These are phyloP conservation scores for Termitomyces sp. DNA, from an alignment of 768 basidiomycete genomes.

Conservation along the genomic window DNA sequence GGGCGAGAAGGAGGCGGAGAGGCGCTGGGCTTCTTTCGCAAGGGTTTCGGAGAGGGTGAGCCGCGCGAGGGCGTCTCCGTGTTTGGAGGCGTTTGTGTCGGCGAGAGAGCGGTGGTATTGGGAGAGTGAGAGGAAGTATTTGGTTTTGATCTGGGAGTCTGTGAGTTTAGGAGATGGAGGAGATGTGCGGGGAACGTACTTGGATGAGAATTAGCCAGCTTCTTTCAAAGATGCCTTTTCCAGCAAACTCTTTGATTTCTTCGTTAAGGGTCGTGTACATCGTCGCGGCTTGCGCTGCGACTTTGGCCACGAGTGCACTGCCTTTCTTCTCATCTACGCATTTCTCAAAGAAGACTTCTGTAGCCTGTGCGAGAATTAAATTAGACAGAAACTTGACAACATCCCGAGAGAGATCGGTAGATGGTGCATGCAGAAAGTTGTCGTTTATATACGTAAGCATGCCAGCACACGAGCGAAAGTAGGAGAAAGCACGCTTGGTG, in stretches of 20 bases:
- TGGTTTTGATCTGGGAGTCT: slow-evolving; percentile 72
- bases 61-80: slow-evolving; percentile 83
- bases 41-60: slow-evolving; percentile 69
- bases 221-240: slow-evolving; percentile 91
- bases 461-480: slow-evolving; percentile 84
- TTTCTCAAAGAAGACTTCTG: slow-evolving; percentile 95
- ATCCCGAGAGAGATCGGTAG: slow-evolving; percentile 89
- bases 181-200: slow-evolving; percentile 31
- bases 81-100: slow-evolving; percentile 69
- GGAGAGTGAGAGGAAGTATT: slow-evolving; percentile 79
- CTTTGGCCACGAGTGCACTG: slow-evolving; percentile 70
- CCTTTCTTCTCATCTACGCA: slow-evolving; percentile 90
- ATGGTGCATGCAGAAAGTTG: slow-evolving; percentile 97
- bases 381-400: slow-evolving; percentile 90
- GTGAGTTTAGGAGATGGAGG: not conserved
- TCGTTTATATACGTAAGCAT: slow-evolving; percentile 99
- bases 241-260: slow-evolving; percentile 95
- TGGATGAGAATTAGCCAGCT: slow-evolving; percentile 90
- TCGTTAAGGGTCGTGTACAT: slow-evolving; percentile 84
- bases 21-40: slow-evolving; percentile 78
- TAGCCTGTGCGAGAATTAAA: slow-evolving; percentile 89
- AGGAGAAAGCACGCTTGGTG: slow-evolving; percentile 88
- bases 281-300: slow-evolving; percentile 74
- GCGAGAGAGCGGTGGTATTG: slow-evolving; percentile 84
- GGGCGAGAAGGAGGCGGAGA: slow-evolving; percentile 62